phyloP scores from a whole-genome alignment of 441 rosid species.

The Populus tomentosa region DNA sequence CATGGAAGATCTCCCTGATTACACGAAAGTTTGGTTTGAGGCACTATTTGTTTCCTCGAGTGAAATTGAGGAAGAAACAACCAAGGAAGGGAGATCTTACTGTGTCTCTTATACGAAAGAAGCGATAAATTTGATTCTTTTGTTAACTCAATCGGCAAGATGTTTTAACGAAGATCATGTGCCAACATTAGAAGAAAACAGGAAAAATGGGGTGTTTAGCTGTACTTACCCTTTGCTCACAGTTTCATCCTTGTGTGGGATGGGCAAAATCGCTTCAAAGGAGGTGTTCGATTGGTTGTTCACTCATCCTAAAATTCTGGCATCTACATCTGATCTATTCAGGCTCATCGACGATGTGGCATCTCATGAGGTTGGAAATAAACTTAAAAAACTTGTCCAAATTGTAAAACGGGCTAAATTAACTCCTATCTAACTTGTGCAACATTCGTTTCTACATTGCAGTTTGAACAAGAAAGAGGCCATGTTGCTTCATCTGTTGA shows the following conservation, averaged over 20 bases:
- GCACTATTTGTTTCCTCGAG: not conserved
- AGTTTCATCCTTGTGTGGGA: too few relatives aligned
- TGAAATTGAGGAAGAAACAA: too few relatives aligned
- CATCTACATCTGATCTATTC: not conserved
- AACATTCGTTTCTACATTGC: not conserved
- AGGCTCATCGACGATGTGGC: constrained; percentile 23
- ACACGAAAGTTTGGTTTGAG: not conserved
- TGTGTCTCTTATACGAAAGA: too few relatives aligned
- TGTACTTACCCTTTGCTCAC: too few relatives aligned
- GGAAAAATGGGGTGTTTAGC: too few relatives aligned
- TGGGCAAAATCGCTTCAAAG: constrained; percentile 15
- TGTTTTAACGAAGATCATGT: too few relatives aligned
- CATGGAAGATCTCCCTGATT: constrained; percentile 4
- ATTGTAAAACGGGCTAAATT: not conserved
- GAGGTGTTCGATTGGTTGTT: constrained; percentile 25
- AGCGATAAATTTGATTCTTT: too few relatives aligned
- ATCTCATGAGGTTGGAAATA: constrained; percentile 20
- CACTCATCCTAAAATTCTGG: constrained; percentile 13
- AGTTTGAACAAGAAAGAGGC: constrained; percentile 26
- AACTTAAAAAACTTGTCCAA: not conserved
- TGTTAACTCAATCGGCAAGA: too few relatives aligned
- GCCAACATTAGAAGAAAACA: too few relatives aligned
- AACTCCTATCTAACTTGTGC: not conserved
- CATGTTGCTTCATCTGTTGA: constrained; percentile 24
- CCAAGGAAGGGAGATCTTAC: too few relatives aligned